Percentiles rank a stretch among this genome's conserved stretches.
These are phyloP conservation scores for Termitomyces sp. DNA, from an alignment of 768 basidiomycete species.

Conservation along the genomic window DNA sequence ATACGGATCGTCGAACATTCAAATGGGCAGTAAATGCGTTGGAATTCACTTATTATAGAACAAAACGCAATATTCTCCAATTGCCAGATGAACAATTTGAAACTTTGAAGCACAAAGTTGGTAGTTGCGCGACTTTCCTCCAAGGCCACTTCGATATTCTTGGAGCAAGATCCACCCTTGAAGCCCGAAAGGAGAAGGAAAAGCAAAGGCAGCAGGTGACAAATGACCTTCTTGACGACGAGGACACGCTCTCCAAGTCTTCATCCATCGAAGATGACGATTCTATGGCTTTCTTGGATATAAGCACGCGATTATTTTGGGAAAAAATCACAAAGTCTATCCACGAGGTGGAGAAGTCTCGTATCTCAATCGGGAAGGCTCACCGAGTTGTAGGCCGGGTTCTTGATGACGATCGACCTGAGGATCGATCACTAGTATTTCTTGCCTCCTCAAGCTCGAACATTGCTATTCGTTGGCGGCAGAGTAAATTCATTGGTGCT, in stretches of 20 bases:
- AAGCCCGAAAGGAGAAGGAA: conserved; percentile 89
- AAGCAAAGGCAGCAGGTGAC: conserved; percentile 56
- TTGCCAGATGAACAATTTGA: conserved; percentile 87
- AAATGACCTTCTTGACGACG: conserved; percentile 36
- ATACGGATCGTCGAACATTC: conserved; percentile 92
- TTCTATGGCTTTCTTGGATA: conserved; percentile 45
- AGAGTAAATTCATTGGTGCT: conserved; percentile 96
- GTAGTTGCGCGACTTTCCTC: conserved; percentile 93
- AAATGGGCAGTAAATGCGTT: conserved; percentile 97
- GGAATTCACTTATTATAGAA: conserved; percentile 86
- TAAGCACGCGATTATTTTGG: conserved; percentile 70
- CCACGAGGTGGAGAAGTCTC: conserved; percentile 57
- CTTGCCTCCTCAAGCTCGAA: conserved; percentile 94
- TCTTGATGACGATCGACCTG: conserved; percentile 86
- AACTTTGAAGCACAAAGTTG: conserved; percentile 85
- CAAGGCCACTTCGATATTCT: conserved; percentile 98
- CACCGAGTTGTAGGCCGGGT: conserved; percentile 85
- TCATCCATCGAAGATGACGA: conserved; percentile 31
- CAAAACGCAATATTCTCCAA: conserved; percentile 84
- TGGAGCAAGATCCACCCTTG: conserved; percentile 82
- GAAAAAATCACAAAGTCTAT: conserved; percentile 61
- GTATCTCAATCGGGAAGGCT: conserved; percentile 55
- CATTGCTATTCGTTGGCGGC: conserved; percentile 96
- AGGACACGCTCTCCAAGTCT: conserved; percentile 40
- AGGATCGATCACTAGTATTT: conserved; percentile 91